A percentile compares a stretch with the other conserved stretches of the same genome.
phyloP scores from a whole-genome alignment of 257 asterid species.

The Lycium ferocissimum region DNA sequence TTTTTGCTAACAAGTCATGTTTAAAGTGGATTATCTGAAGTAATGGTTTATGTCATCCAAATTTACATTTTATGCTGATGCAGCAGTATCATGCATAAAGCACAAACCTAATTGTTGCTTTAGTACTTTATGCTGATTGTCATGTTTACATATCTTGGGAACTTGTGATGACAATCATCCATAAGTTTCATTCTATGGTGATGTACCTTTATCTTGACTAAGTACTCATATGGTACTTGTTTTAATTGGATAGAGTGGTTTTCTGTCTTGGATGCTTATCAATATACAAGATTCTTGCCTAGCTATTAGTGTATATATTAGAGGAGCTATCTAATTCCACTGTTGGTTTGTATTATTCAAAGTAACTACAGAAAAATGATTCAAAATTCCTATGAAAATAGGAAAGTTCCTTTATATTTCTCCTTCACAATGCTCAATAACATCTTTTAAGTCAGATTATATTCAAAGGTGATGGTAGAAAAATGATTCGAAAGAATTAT shows the following conservation, averaged over 20 bases:
- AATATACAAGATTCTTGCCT: background rate
- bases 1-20: background rate
- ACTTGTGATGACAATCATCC: background rate
- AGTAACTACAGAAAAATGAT: no score
- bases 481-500: background rate
- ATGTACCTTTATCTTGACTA: background rate
- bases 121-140: background rate
- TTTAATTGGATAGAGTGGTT: background rate
- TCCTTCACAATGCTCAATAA: background rate
- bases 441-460: background rate
- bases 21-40: background rate
- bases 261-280: background rate
- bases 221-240: background rate
- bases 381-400: no score
- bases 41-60: background rate
- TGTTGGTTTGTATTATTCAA: no score
- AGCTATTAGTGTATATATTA: background rate
- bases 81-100: background rate
- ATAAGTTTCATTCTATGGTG: background rate
- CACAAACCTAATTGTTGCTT: slow-evolving; percentile 17
- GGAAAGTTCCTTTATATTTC: no score
- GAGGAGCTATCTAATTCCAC: no score
- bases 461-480: background rate
- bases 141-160: background rate
- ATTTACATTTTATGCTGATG: background rate